Conservation (phyloP, 345 rosid genomes). For the Odontarrhena argentea region DNA sequence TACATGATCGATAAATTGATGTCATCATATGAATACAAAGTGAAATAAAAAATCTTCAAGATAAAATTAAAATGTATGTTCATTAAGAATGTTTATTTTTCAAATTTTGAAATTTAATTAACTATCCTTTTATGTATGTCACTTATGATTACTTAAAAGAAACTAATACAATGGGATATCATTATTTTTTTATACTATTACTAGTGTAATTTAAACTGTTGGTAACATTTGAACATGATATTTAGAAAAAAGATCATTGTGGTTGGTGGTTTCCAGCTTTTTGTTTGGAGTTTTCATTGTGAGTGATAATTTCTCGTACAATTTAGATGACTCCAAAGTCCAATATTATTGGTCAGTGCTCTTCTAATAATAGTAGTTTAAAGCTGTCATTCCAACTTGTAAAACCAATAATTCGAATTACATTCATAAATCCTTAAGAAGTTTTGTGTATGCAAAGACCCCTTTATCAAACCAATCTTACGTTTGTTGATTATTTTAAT, state of each 20-base stretch:
- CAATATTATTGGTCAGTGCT: constrained; percentile 27
- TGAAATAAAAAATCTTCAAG: too few relatives aligned
- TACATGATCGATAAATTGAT: too few relatives aligned
- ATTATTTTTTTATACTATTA: background rate
- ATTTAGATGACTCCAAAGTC: background rate
- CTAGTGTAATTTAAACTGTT: background rate
- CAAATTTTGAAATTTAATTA: too few relatives aligned
- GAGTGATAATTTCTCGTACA: constrained; percentile 19
- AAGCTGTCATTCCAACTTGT: constrained; percentile 21
- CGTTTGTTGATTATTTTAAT: constrained; percentile 13
- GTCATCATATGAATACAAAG: too few relatives aligned
- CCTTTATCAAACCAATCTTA: constrained; percentile 15
- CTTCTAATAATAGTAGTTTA: constrained; percentile 15
- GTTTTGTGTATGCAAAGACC: background rate
- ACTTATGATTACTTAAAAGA: too few relatives aligned
- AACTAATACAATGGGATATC: too few relatives aligned
- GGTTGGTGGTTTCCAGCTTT: constrained; percentile 36
- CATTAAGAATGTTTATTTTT: too few relatives aligned
- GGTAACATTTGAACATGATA: background rate
- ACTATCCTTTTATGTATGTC: too few relatives aligned
- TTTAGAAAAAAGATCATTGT: background rate
- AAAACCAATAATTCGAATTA: background rate
- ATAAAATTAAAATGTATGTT: too few relatives aligned
- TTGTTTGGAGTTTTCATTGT: constrained; percentile 16
- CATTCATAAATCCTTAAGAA: background rate